These are phyloP conservation scores for Rhodosporidiobolus sp. DNA, from an alignment of 768 basidiomycete genomes.

Conservation along the genomic window DNA sequence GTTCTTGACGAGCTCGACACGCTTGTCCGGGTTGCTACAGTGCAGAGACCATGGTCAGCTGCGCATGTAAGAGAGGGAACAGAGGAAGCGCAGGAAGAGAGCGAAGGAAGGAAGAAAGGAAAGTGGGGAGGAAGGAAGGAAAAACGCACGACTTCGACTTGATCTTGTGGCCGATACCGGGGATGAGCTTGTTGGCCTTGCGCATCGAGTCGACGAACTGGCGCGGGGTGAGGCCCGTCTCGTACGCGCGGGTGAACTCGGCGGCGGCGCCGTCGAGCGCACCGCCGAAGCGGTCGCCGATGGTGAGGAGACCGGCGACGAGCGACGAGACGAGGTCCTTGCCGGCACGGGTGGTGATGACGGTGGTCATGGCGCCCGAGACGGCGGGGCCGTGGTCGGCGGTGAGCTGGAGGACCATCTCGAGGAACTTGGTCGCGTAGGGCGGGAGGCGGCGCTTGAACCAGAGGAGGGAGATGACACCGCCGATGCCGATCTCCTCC, in stretches of 20 bases:
- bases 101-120: neutral
- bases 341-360: slow-evolving; percentile 97
- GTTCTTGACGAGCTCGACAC: slow-evolving; percentile 65
- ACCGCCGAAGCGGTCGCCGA: slow-evolving; percentile 97
- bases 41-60: slow-evolving; percentile 43
- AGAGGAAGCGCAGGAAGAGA: neutral
- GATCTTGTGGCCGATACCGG: slow-evolving; percentile 99
- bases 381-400: slow-evolving; percentile 69
- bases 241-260: slow-evolving; percentile 90
- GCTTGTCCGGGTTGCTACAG: slow-evolving; percentile 31
- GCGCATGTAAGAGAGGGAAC: too few species aligned
- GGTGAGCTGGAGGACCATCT: slow-evolving; percentile 99
- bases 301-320: slow-evolving; percentile 91
- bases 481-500: slow-evolving; percentile 65
- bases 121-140: neutral
- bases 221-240: slow-evolving; percentile 89
- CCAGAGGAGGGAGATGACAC: slow-evolving; percentile 94
- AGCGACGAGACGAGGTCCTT: slow-evolving; percentile 97
- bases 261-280: slow-evolving; percentile 94
- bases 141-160: slow-evolving; percentile 91
- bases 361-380: slow-evolving; percentile 91
- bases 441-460: slow-evolving; percentile 91
- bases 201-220: slow-evolving; percentile 78
- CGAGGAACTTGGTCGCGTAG: slow-evolving; percentile 97
- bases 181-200: slow-evolving; percentile 56